These are phyloP conservation scores for Hirsutella thompsonii DNA, from an alignment of 2,329 filamentous ascomycete genomes.

Conservation along the genomic window DNA sequence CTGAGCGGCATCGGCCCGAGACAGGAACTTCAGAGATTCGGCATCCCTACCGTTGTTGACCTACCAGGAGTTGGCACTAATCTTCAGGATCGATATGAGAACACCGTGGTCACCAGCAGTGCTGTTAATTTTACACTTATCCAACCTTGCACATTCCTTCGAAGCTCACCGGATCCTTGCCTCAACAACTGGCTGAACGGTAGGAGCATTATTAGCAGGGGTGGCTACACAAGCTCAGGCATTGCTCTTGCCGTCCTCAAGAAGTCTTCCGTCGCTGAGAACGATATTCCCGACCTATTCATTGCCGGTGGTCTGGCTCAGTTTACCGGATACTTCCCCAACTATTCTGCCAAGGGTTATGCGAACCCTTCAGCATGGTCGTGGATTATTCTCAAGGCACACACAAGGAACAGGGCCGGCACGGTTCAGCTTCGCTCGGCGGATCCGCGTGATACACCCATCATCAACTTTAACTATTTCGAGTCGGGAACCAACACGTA, in stretches of 20 bases:
- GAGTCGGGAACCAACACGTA: conserved; percentile 25
- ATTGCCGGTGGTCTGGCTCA: conserved; percentile 13
- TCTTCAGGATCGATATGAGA: conserved; percentile 16
- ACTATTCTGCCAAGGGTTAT: conserved; percentile 8
- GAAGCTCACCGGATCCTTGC: conserved; percentile 17
- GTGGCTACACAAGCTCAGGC: conserved; percentile 11
- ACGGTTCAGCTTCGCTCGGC: conserved; percentile 47
- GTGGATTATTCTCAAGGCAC: conserved; percentile 39
- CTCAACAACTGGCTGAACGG: conserved; percentile 6
- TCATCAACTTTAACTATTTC: conserved; percentile 52
- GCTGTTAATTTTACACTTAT: conserved; percentile 3
- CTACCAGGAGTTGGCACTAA: conserved; percentile 52
- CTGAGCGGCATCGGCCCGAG: conserved; percentile 29
- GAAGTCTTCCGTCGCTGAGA: conserved; percentile 15
- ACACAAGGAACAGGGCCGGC: conserved; percentile 49
- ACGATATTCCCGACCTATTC: conserved; percentile 11
- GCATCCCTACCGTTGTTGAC: conserved; percentile 39
- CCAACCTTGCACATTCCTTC: conserved; percentile 15
- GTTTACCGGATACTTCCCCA: conserved; percentile 16
- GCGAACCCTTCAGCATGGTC: conserved; percentile 21
- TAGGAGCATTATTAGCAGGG: conserved; percentile 3
- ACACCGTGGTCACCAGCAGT: conserved; percentile 7
- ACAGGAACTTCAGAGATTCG: conserved; percentile 23
- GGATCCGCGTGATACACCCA: conserved; percentile 50
- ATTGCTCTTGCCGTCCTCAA: conserved; percentile 10